Evolutionary conservation across 2,329 filamentous ascomycete species (phyloP).

Genomic region (Plectosphaerella sp.): DNA sequence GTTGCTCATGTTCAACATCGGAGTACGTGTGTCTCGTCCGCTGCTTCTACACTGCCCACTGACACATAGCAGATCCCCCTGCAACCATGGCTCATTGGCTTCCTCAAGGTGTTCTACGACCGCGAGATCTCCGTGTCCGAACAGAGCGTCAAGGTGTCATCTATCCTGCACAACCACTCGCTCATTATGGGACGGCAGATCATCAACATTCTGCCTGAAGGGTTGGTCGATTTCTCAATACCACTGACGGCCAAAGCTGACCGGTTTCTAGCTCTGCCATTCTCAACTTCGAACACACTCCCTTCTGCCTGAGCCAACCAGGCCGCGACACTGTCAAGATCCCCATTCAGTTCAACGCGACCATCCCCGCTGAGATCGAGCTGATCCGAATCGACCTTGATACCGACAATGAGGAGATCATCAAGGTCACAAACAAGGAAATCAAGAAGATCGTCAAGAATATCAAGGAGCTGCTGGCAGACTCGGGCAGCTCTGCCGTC

Average conservation of each 20-base stretch:
- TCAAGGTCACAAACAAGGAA: slow-evolving; percentile 70
- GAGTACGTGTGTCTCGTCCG: slow-evolving; percentile 44
- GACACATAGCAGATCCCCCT: slow-evolving; percentile 58
- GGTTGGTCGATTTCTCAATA: slow-evolving; percentile 38
- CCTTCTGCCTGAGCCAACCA: slow-evolving; percentile 73
- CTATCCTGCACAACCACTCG: slow-evolving; percentile 85
- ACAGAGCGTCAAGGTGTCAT: slow-evolving; percentile 80
- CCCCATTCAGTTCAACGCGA: slow-evolving; percentile 92
- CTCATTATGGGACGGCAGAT: slow-evolving; percentile 95
- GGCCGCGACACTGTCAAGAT: slow-evolving; percentile 58
- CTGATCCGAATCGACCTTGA: slow-evolving; percentile 83
- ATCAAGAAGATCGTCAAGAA: slow-evolving; percentile 70
- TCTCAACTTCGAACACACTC: slow-evolving; percentile 74
- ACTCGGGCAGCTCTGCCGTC: slow-evolving; percentile 50
- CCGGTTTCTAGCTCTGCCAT: slow-evolving; percentile 62
- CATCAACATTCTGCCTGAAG: slow-evolving; percentile 95
- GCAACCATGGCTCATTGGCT: slow-evolving; percentile 64
- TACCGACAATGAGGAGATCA: slow-evolving; percentile 72
- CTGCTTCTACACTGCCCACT: neutral
- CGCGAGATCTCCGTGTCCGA: slow-evolving; percentile 93
- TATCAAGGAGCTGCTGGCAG: slow-evolving; percentile 60
- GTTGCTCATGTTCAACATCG: slow-evolving; percentile 89
- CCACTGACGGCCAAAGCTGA: slow-evolving; percentile 18
- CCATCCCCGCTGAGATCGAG: slow-evolving; percentile 82
- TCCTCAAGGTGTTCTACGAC: slow-evolving; percentile 83